Base-by-base conservation (phyloP, 2,329 filamentous ascomycete species). In the Thielaviopsis populi region DNA sequence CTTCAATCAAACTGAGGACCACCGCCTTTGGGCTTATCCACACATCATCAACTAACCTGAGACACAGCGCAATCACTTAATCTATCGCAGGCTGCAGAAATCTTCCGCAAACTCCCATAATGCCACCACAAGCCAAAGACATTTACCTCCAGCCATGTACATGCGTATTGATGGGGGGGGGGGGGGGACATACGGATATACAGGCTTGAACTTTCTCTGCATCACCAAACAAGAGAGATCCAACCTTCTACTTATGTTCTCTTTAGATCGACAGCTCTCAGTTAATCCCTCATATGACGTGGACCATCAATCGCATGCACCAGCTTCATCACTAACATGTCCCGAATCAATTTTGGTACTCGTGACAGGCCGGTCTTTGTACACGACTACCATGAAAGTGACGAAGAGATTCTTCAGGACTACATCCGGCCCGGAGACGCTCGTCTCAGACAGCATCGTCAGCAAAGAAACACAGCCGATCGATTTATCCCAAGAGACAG, bases 261-360 rank as follows among this genome's bases (percentile, higher is more conserved):
- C 50, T 54, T 4, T 30, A 40, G 3, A 10, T 17, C 10, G 24
- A 30, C 42, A 61, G 19, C 33, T n/a, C n/a, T n/a, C n/a, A n/a
- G n/a, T n/a, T n/a, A 3, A 3, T 33, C 30, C 30, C 7, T 8
- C 46, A 10, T 22, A 50, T 50, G 46, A 50, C 19, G 24, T 50
- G 46, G 17, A 27, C 22, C 46, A 50, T 27, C 46, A 50, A 6
- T 27, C 46, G 27, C 46, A 50, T 24, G 46, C 46, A n/a, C 24
- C 19, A 50, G 46, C 46, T 24, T 27, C 46, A 27, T 50, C 46
- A 50, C 46, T 50, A 24, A 13, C 11, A 65, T 65, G 63, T 22
- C 63, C 59, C 27, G 42, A 30, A 58, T 63, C 64, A 63, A 58
- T 61, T 61, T 63, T 50, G 61, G 61, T n/a, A 63, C 46, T 3